Evolutionary conservation across 2,329 filamentous ascomycete species (phyloP).

Genomic region (Xylaria sp.): DNA sequence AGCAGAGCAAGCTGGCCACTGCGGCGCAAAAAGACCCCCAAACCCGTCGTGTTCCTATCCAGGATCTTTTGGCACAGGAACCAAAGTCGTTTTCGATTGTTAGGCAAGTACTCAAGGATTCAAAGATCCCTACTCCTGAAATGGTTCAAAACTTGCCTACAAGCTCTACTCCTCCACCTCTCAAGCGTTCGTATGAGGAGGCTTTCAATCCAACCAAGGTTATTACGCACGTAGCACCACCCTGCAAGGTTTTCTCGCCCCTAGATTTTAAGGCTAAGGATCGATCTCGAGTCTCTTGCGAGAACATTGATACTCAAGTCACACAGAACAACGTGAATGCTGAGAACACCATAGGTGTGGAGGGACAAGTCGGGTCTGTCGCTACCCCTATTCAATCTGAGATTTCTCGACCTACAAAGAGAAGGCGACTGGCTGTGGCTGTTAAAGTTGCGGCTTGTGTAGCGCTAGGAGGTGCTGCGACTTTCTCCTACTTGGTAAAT

Average conservation of each 20-base stretch:
- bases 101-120: neutral
- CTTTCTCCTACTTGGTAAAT: conserved; percentile 47
- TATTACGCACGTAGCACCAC: neutral
- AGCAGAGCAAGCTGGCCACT: conserved; percentile 46
- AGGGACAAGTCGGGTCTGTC: neutral
- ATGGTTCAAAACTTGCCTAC: neutral
- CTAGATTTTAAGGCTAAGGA: neutral
- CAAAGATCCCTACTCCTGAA: neutral
- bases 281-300: neutral
- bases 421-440: conserved; percentile 44
- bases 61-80: conserved; percentile 47
- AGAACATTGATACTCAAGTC: neutral
- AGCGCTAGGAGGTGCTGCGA: conserved; percentile 48
- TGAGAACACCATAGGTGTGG: neutral
- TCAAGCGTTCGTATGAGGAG: conserved; percentile 47
- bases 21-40: conserved; percentile 27
- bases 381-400: conserved; percentile 18
- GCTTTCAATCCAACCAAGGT: conserved; percentile 36
- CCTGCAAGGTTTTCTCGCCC: neutral
- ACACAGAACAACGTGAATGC: neutral
- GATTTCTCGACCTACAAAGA: conserved; percentile 45
- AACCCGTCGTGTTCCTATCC: conserved; percentile 45
- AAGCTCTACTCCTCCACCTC: neutral
- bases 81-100: conserved; percentile 29
- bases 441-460: conserved; percentile 48